phyloP scores from a whole-genome alignment of 345 rosid genomes.

The Kernera saxatilis region DNA sequence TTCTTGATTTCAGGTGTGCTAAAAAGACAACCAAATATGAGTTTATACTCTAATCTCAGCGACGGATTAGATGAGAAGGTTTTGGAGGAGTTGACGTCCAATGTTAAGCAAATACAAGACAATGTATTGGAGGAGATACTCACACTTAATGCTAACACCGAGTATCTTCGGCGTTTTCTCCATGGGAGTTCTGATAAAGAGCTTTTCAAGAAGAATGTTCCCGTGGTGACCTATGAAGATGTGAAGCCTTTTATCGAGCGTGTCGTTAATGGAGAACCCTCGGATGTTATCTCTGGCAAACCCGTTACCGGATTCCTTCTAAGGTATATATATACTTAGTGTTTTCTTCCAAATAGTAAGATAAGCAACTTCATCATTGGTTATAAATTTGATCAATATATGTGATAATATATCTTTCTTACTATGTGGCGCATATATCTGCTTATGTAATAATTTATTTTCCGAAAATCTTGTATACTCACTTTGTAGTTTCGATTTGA shows the following conservation, averaged over 20 bases:
- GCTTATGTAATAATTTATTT: too few relatives aligned
- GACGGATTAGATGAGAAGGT: background rate
- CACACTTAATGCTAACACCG: slow-evolving; percentile 24
- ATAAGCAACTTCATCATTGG: too few relatives aligned
- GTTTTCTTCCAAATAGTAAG: too few relatives aligned
- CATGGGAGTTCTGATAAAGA: slow-evolving; percentile 37
- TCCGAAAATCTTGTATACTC: too few relatives aligned
- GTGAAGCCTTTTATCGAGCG: slow-evolving; percentile 36
- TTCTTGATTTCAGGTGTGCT: background rate
- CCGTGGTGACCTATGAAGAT: slow-evolving; percentile 54
- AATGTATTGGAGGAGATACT: slow-evolving; percentile 43
- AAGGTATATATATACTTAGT: background rate
- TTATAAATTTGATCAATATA: too few relatives aligned
- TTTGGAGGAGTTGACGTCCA: slow-evolving; percentile 1
- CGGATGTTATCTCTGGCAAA: slow-evolving; percentile 44
- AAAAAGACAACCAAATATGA: slow-evolving; percentile 3
- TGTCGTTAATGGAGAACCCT: slow-evolving; percentile 15
- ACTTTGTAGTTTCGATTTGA: too few relatives aligned
- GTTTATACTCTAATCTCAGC: background rate
- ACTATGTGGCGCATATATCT: too few relatives aligned
- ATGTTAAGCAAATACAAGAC: slow-evolving; percentile 29
- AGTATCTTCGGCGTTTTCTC: slow-evolving; percentile 15
- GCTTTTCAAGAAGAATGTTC: slow-evolving; percentile 48
- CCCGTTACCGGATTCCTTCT: slow-evolving; percentile 55
- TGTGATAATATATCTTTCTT: too few relatives aligned